Base-by-base conservation (phyloP, 129 eudicot species). In the Tanacetum coccineum region DNA sequence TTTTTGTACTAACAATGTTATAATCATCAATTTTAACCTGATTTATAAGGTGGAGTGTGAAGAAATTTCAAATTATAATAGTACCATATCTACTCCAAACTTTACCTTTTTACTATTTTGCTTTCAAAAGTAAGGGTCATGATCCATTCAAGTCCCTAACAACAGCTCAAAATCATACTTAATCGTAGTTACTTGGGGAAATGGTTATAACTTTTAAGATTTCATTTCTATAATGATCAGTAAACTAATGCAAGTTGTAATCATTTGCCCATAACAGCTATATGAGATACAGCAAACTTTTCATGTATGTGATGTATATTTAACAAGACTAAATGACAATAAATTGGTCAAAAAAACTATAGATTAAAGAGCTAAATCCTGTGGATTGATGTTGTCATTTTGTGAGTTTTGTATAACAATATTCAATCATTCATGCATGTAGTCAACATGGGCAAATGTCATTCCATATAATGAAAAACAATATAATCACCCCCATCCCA, bases 371-470 rank as follows among this genome's bases (percentile, higher is more conserved):
- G 14, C 14, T 19, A 49, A 62, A 75, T 59, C 68, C 80, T 68
- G 68, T 75, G 48, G 48, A 59, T 32, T 32, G 39, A 36, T 36
- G 56, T 50, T 68, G 58, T 74, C 72, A 55, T 68, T 4, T 20
- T 75, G 57, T 66, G 60, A 45, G n/a, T 66, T 13, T 74, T 58
- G 57, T 13, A 65, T 53, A 40, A 66, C 32, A 65, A 56, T 7
- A 36, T 66, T n/a, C n/a, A n/a, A n/a, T n/a, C n/a, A n/a, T n/a
- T 65, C 72, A 75, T 50, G 59, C 58, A 60, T 74, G 36, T 64
- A 64, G 59, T 73, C 78, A 64, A 64, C 51, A 42, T 73, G 70
- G 50, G 39, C 14, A 50, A 62, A 56, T 22, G 77, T 5, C 14
- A 53, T 63, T 70, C 54, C 32, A 21, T 64, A 66, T 4, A 22